phyloP scores from a whole-genome alignment of 768 basidiomycete genomes.

The Mycena pura region DNA sequence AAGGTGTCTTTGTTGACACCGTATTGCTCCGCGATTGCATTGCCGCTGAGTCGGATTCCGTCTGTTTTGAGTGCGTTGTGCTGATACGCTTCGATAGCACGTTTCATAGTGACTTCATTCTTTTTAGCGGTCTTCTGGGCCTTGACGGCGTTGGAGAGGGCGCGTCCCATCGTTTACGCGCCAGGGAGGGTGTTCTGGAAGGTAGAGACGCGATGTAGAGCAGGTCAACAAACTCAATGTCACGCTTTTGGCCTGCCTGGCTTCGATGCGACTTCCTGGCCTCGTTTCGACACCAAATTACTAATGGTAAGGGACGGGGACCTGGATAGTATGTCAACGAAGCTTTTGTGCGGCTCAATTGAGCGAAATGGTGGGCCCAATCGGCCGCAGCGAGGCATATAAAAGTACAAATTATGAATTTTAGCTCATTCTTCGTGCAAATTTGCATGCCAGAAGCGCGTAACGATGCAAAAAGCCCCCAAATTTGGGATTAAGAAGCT shows the following conservation, averaged over 20 bases:
- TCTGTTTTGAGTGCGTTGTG: not conserved
- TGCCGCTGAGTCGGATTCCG: not conserved
- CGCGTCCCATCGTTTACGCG: not conserved
- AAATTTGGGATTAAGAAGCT: not conserved
- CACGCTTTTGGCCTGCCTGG: not conserved
- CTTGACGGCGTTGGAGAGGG: not conserved
- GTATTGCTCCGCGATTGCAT: not conserved
- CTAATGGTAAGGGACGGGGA: not conserved
- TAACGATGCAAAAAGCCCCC: not conserved
- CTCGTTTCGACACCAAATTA: not conserved
- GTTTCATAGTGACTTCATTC: not conserved
- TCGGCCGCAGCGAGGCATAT: not conserved
- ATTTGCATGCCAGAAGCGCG: not conserved
- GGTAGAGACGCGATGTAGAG: too few species aligned
- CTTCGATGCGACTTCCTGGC: not conserved
- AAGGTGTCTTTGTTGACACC: constrained; percentile 17
- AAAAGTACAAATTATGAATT: not conserved
- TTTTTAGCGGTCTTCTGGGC: not conserved
- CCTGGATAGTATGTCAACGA: not conserved
- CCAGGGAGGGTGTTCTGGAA: too few species aligned
- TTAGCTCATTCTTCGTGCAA: not conserved
- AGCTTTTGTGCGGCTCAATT: not conserved
- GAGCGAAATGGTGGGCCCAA: not conserved
- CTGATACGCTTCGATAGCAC: not conserved
- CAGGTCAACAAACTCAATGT: too few species aligned